Conservation (phyloP, 2,329 filamentous ascomycete genomes). For the Botrytis porri region DNA sequence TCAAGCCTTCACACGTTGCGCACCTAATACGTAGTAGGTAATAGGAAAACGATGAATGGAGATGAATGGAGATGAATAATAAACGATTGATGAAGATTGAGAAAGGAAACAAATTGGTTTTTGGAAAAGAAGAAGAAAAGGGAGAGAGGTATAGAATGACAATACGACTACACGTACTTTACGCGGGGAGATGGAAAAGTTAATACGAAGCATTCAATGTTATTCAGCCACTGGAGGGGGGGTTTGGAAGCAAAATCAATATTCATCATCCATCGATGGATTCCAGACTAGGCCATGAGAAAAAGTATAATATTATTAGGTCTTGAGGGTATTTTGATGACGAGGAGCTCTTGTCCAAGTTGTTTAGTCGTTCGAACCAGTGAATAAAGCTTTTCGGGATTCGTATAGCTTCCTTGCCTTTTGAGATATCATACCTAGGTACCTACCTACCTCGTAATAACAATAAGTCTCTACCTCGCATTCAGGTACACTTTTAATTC, state of each 20-base stretch:
- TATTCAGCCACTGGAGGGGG: slow-evolving; percentile 6
- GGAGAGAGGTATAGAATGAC: not conserved
- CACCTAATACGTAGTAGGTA: not conserved
- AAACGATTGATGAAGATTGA: not conserved
- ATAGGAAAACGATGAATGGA: not conserved
- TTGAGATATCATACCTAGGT: not conserved
- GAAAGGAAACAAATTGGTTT: not conserved
- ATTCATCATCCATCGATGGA: slow-evolving; percentile 6
- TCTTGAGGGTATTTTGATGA: not conserved
- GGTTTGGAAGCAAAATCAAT: not conserved
- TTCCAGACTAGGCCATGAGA: not conserved
- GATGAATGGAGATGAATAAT: too few species aligned
- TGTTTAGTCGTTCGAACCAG: not conserved
- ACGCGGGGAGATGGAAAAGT: not conserved
- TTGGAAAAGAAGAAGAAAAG: not conserved
- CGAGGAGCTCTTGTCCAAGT: not conserved
- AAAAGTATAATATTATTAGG: slow-evolving; percentile 3
- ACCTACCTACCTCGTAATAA: not conserved
- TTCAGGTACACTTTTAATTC: not conserved
- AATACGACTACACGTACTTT: not conserved
- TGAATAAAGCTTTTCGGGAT: not conserved
- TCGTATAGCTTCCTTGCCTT: not conserved
- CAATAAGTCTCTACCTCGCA: not conserved
- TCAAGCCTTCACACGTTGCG: not conserved
- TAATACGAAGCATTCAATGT: slow-evolving; percentile 6